Conservation (phyloP, 345 rosid genomes). For the Acer negundo region DNA sequence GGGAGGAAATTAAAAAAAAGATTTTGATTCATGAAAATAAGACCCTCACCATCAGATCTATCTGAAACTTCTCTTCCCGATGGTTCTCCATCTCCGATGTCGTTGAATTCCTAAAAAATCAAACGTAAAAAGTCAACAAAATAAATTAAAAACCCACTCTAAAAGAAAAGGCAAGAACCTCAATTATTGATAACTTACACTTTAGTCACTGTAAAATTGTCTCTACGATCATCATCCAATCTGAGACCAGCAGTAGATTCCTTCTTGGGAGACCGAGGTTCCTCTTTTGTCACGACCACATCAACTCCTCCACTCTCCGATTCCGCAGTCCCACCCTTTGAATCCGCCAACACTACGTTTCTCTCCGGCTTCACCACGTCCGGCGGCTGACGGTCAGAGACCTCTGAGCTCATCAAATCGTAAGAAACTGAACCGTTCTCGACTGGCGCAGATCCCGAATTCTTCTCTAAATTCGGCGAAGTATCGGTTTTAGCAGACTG, state of each 20-base stretch:
- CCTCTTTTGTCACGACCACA: conserved; percentile 46
- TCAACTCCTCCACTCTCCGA: conserved; percentile 43
- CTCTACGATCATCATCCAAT: conserved; percentile 52
- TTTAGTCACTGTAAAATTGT: conserved; percentile 40
- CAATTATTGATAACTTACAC: conserved; percentile 40
- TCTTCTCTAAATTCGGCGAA: conserved; percentile 46
- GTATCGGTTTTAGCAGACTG: conserved; percentile 50
- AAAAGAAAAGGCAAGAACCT: not conserved
- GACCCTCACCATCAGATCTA: conserved; percentile 94
- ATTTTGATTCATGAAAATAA: not conserved
- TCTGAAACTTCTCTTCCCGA: conserved; percentile 76
- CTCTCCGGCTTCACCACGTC: conserved; percentile 29
- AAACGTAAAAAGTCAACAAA: not conserved
- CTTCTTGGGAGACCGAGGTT: conserved; percentile 51
- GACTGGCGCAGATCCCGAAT: conserved; percentile 33
- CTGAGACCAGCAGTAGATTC: conserved; percentile 53
- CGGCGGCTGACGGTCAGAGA: conserved; percentile 20
- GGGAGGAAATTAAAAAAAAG: not conserved
- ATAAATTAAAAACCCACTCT: not conserved
- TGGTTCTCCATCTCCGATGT: conserved; percentile 45
- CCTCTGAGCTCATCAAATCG: conserved; percentile 35
- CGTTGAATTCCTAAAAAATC: conserved; percentile 42
- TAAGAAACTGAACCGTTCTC: conserved; percentile 37
- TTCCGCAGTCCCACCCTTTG: conserved; percentile 49
- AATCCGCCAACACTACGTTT: conserved; percentile 28